A percentile compares a stretch with the other conserved stretches of the same genome.
phyloP scores from a whole-genome alignment of 108 stramenopile genomes.

The Cyclotella distinguenda region DNA sequence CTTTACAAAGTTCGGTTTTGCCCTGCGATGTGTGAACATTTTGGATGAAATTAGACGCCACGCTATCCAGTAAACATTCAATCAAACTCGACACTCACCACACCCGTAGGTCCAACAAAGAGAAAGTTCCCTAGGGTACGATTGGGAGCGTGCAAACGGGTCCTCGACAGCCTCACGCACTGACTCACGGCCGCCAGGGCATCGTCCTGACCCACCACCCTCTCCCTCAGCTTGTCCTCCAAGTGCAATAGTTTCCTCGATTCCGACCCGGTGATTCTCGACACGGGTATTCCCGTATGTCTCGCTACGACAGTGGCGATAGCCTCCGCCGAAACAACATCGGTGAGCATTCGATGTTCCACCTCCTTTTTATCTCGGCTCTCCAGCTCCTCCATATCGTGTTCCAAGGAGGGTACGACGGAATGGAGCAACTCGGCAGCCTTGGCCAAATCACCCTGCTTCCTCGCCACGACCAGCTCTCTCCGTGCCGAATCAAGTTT shows the following conservation, averaged over 20 bases:
- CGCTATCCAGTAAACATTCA: no score
- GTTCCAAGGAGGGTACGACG: constrained; percentile 64
- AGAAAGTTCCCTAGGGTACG: constrained; percentile 88
- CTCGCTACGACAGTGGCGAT: constrained; percentile 81
- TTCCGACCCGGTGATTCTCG: constrained; percentile 80
- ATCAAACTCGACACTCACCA: background rate
- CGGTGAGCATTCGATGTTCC: constrained; percentile 55
- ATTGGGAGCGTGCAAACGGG: constrained; percentile 82
- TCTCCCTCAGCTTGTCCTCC: constrained; percentile 77
- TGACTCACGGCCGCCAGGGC: constrained; percentile 84
- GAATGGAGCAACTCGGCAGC: constrained; percentile 62
- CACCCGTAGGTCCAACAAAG: constrained; percentile 46
- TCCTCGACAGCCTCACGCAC: constrained; percentile 84
- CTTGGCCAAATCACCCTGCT: constrained; percentile 59
- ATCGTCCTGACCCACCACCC: constrained; percentile 91
- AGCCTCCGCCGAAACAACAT: constrained; percentile 72
- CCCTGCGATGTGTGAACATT: constrained; percentile 74
- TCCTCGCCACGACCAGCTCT: constrained; percentile 63
- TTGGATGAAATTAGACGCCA: no score
- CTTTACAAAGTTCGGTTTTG: constrained; percentile 92
- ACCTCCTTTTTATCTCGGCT: constrained; percentile 22
- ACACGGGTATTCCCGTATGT: constrained; percentile 83
- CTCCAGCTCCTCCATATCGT: constrained; percentile 64
- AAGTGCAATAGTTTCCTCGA: constrained; percentile 83
- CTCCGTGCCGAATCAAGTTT: constrained; percentile 68